Percentiles rank a stretch among this genome's conserved stretches.
phyloP scores from a whole-genome alignment of 2,329 filamentous ascomycete species.

The Uncinocarpus reesii region DNA sequence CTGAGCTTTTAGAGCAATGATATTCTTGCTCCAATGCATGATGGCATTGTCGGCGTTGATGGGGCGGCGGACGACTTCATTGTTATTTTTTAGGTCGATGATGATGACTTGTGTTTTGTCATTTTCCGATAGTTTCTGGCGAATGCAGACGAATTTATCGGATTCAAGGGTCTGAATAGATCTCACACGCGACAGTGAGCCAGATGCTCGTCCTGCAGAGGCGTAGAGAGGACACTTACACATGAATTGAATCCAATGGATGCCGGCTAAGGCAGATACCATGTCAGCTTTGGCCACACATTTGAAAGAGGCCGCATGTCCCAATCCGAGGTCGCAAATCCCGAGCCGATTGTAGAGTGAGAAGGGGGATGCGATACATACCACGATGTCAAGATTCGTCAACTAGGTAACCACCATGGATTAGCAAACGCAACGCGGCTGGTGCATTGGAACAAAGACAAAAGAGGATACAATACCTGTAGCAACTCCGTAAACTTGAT shows the following conservation, averaged over 20 bases:
- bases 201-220: constrained; percentile 18
- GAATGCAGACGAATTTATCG: constrained; percentile 89
- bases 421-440: constrained; percentile 13
- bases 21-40: constrained; percentile 95
- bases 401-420: constrained; percentile 30
- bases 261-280: constrained; percentile 43
- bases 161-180: constrained; percentile 79
- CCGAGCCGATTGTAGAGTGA: neutral
- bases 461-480: constrained; percentile 45
- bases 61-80: constrained; percentile 84
- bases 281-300: neutral
- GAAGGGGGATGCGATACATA: constrained; percentile 31
- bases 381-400: constrained; percentile 45
- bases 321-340: neutral
- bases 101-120: constrained; percentile 91
- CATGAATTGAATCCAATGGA: constrained; percentile 82
- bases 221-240: constrained; percentile 45
- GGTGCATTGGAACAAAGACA: neutral
- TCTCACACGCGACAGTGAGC: constrained; percentile 12
- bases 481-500: constrained; percentile 91
- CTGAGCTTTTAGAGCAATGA: constrained; percentile 94
- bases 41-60: constrained; percentile 99
- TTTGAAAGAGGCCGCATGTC: neutral
- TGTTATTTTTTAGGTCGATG: constrained; percentile 92
- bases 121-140: constrained; percentile 79